Percentiles rank a stretch among this genome's conserved stretches.
Evolutionary conservation across 495 filamentous ascomycete genomes (phyloP).

Genomic region (Chaetomium tenue): DNA sequence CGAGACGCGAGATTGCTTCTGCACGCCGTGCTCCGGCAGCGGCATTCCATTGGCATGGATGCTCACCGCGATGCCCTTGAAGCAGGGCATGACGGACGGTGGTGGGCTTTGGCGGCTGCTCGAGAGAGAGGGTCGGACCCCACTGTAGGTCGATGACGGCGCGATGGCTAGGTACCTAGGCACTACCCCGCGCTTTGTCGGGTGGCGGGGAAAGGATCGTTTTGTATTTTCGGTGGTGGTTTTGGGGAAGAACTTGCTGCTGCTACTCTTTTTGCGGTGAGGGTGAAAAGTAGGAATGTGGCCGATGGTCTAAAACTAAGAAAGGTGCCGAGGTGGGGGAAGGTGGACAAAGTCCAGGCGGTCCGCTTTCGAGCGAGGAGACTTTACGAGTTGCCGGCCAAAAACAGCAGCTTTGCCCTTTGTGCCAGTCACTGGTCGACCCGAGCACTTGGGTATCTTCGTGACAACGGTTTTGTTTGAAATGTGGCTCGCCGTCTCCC

Average conservation of each 20-base stretch:
- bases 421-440: not conserved
- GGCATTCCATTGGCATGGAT: conserved; percentile 89
- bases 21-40: conserved; percentile 87
- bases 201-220: not conserved
- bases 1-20: conserved; percentile 84
- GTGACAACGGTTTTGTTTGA: not conserved
- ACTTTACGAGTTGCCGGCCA: not conserved
- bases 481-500: not conserved
- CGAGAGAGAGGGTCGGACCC: not conserved
- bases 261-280: not conserved
- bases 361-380: not conserved
- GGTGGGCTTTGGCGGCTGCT: conserved; percentile 9
- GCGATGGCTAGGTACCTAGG: not conserved
- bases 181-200: conserved; percentile 19
- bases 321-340: not conserved
- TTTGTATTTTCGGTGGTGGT: not conserved
- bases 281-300: not conserved
- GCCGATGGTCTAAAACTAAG: not conserved
- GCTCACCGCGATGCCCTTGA: conserved; percentile 94
- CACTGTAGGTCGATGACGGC: conserved; percentile 2
- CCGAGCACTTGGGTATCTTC: not conserved
- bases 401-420: conserved; percentile 3
- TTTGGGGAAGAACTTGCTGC: not conserved
- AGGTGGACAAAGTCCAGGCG: not conserved
- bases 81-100: conserved; percentile 75